These are phyloP conservation scores for Pseudozyma hubeiensis DNA, from an alignment of 1,284 basidiomycete genomes.

Conservation along the genomic window DNA sequence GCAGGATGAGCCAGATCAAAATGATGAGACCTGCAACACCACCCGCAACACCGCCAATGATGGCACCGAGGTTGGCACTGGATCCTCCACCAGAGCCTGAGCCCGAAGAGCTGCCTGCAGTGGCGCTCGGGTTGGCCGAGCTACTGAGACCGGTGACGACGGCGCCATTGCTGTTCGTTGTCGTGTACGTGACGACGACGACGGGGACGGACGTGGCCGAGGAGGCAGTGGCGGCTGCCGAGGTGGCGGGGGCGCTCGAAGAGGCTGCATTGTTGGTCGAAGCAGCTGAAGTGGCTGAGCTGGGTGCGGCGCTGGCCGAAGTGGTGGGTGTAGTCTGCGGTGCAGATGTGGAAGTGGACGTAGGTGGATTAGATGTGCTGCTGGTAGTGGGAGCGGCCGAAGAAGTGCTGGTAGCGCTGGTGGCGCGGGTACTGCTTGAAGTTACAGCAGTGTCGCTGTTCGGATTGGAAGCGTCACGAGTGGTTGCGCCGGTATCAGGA, in stretches of 20 bases:
- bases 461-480: neutral
- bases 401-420: conserved; percentile 8
- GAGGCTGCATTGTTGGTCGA: conserved; percentile 18
- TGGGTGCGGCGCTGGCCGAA: conserved; percentile 13
- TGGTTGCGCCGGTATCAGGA: conserved; percentile 5
- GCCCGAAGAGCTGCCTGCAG: neutral
- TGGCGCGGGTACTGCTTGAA: conserved; percentile 1
- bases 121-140: conserved; percentile 25
- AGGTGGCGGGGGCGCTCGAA: conserved; percentile 7
- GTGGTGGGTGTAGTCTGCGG: conserved; percentile 13
- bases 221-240: conserved; percentile 9
- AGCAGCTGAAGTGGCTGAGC: conserved; percentile 16
- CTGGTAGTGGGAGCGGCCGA: conserved; percentile 13
- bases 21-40: conserved; percentile 53
- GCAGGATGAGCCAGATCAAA: conserved; percentile 51
- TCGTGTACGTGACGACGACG: conserved; percentile 41
- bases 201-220: conserved; percentile 25
- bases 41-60: conserved; percentile 58
- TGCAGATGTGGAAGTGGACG: conserved; percentile 23
- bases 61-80: conserved; percentile 51
- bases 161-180: conserved; percentile 23
- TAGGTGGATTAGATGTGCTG: conserved; percentile 11
- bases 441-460: conserved; percentile 2
- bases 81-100: conserved; percentile 22
- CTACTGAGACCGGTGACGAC: conserved; percentile 33